Conservation (phyloP, 1,284 basidiomycete species). For the Fistulinella cinereoalba region DNA sequence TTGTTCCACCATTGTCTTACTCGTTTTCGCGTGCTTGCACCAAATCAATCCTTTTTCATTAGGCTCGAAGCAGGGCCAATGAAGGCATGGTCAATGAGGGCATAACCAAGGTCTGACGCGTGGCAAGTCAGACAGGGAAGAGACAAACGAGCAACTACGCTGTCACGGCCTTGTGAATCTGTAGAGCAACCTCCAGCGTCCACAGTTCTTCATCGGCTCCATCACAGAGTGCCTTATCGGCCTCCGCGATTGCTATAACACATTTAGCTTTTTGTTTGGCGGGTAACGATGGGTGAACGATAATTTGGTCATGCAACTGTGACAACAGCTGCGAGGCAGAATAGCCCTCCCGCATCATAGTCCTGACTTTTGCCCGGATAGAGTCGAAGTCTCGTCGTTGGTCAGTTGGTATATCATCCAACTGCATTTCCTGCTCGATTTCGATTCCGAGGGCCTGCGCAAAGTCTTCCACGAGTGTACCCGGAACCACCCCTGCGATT, state of each 20-base stretch:
- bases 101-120: too few species aligned
- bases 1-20: conserved; percentile 7
- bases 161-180: conserved; percentile 64
- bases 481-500: conserved; percentile 94
- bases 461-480: conserved; percentile 67
- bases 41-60: conserved; percentile 12
- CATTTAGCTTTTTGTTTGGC: conserved; percentile 82
- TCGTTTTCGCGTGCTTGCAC: conserved; percentile 11
- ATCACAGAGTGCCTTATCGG: conserved; percentile 94
- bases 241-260: conserved; percentile 87
- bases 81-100: too few species aligned
- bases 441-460: conserved; percentile 78
- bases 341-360: conserved; percentile 85
- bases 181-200: conserved; percentile 83
- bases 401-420: conserved; percentile 39
- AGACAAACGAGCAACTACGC: conserved; percentile 10
- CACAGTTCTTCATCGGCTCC: conserved; percentile 99
- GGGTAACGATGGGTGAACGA: conserved; percentile 77
- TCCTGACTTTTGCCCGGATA: conserved; percentile 72
- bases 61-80: not conserved
- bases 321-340: conserved; percentile 87
- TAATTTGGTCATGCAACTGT: conserved; percentile 92
- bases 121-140: not conserved
- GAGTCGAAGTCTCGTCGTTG: conserved; percentile 57
- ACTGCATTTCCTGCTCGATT: conserved; percentile 48